These are phyloP conservation scores for Bauhinia variegata DNA, from an alignment of 306 rosid species.

Conservation along the genomic window DNA sequence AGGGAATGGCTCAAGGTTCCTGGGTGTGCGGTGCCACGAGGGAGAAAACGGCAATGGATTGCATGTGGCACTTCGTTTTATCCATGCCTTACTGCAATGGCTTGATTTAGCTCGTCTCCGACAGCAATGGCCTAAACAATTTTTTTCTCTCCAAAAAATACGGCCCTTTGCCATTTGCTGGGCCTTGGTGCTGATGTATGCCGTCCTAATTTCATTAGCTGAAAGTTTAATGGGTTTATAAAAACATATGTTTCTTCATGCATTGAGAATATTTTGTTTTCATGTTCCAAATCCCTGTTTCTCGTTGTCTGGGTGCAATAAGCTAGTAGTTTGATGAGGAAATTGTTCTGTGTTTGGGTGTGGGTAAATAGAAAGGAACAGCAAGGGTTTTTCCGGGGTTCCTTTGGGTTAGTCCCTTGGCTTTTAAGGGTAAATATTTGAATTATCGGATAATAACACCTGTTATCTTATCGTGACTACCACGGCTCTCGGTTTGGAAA, in stretches of 20 bases:
- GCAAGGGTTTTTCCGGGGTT: no score
- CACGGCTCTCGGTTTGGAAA: no score
- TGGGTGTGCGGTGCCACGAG: constrained; percentile 60
- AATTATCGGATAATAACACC: no score
- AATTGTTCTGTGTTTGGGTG: no score
- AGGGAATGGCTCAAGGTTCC: constrained; percentile 92
- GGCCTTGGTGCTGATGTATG: constrained; percentile 31
- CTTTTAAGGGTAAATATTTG: no score
- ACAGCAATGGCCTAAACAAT: constrained; percentile 30
- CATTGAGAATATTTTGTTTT: constrained; percentile 39
- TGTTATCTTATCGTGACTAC: no score
- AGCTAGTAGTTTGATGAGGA: no score
- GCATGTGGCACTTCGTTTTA: constrained; percentile 79
- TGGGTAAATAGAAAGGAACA: no score
- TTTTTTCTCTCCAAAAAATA: constrained; percentile 14
- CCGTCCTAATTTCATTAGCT: constrained; percentile 35
- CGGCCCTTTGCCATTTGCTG: constrained; percentile 35
- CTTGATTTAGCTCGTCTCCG: constrained; percentile 50
- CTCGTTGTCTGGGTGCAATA: neutral
- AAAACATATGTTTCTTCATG: constrained; percentile 30
- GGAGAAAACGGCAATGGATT: constrained; percentile 71
- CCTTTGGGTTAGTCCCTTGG: no score
- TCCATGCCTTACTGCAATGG: constrained; percentile 70
- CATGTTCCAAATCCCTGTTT: constrained; percentile 32
- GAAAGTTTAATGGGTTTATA: constrained; percentile 37